Base-by-base conservation (phyloP, 1,284 basidiomycete genomes). In the Apiotrichum montevideense region DNA sequence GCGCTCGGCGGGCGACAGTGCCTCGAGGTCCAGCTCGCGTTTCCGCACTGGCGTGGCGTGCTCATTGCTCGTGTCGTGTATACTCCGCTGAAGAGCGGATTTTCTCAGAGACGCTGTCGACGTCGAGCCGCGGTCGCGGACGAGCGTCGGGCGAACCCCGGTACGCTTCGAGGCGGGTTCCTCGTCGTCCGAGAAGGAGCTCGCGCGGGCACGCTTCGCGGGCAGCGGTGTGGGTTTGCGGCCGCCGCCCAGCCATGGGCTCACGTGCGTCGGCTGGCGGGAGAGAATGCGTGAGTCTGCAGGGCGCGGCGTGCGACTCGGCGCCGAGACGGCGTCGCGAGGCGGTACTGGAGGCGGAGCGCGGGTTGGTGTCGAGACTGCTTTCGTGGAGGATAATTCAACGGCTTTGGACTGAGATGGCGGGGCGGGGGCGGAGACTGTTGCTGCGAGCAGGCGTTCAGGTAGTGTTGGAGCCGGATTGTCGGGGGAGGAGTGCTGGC, bases 1-100 rank as follows among this genome's bases (percentile, higher is more conserved):
- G 34, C 68, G 67, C 44, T 75, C 58, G 6, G 54, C 64, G 3
- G 70, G 68, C 7, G 65, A 58, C 35, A 71, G 44, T 5, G 54
- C 61, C 21, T 66, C 68, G 52, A 67, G 62, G 34, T 66, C 66
- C 5, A 64, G 41, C 7, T 54, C 33, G 8, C 40, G 54, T 37
- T 64, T 65, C 2, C 65, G 58, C 11, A 40, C 62, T 63, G 35
- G 6, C 33, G 29, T 8, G 46, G 29, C 11, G n/a, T 6, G 10
- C 9, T 47, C 44, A 21, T 40, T 56, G 29, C 39, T 32, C 43
- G 47, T 51, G 14, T 47, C 29, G 5, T 32, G 37, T 2, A 29
- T 9, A 14, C 29, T 44, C 1, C 56, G 53, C 32, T 53, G 37
- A 11, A 61, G 54, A 0, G 51, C 51, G 0, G 53, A 29, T 21